These are phyloP conservation scores for Ophiostoma perfectum DNA, from an alignment of 2,329 filamentous ascomycete genomes.

Conservation along the genomic window DNA sequence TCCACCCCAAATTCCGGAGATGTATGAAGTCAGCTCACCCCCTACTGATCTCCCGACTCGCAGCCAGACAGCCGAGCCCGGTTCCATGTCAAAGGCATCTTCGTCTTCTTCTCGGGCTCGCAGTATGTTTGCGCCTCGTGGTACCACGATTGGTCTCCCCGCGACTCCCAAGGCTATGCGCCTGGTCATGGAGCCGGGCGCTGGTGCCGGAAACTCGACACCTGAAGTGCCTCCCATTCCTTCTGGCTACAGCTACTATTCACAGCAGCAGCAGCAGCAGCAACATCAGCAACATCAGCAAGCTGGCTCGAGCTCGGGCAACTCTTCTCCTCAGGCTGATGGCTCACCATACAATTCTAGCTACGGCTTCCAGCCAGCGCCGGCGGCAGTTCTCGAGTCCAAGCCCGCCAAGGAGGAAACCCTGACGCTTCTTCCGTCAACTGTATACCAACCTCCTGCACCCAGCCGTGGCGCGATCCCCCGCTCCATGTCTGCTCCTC, in stretches of 20 bases:
- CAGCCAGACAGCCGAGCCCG: slow-evolving; percentile 62
- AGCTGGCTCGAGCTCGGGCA: slow-evolving; percentile 28
- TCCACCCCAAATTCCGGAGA: slow-evolving; percentile 25
- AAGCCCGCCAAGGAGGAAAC: slow-evolving; percentile 19
- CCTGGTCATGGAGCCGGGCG: slow-evolving; percentile 61
- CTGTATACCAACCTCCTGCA: slow-evolving; percentile 53
- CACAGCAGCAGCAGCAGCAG: neutral
- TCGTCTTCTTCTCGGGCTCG: slow-evolving; percentile 30
- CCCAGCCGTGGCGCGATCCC: slow-evolving; percentile 42
- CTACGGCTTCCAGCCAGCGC: slow-evolving; percentile 21
- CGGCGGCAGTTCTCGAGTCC: slow-evolving; percentile 27
- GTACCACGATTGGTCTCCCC: slow-evolving; percentile 67
- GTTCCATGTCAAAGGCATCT: slow-evolving; percentile 28
- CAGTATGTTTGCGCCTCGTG: slow-evolving; percentile 45
- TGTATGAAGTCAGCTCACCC: slow-evolving; percentile 39
- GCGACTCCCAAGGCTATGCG: slow-evolving; percentile 90
- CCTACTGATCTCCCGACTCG: slow-evolving; percentile 47
- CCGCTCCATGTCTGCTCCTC: slow-evolving; percentile 59
- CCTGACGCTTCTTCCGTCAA: slow-evolving; percentile 52
- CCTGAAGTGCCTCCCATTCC: slow-evolving; percentile 51
- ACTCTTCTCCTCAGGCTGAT: slow-evolving; percentile 36
- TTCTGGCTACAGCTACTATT: slow-evolving; percentile 36
- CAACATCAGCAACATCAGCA: neutral
- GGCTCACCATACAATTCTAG: slow-evolving; percentile 28
- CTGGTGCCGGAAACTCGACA: slow-evolving; percentile 33